Evolutionary conservation across 352 stramenopile genomes (phyloP).

Genomic region (Phytophthora litchii): DNA sequence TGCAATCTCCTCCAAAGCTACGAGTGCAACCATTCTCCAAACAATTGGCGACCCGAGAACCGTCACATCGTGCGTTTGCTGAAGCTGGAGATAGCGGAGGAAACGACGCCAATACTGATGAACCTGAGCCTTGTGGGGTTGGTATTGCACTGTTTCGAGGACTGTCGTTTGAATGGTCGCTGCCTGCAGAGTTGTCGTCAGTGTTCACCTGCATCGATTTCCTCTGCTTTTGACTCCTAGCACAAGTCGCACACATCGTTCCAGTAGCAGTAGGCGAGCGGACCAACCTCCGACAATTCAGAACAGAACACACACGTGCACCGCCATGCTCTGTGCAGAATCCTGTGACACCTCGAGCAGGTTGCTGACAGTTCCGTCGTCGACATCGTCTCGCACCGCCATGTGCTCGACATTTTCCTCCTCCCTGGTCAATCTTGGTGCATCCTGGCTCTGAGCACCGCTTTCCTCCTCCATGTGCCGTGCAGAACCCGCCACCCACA

Average conservation of each 20-base stretch:
- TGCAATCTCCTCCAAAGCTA: constrained; percentile 70
- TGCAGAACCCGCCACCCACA: constrained; percentile 85
- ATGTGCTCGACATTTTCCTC: constrained; percentile 79
- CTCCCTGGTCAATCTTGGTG: constrained; percentile 83
- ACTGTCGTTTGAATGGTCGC: constrained; percentile 22
- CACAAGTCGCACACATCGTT: constrained; percentile 50
- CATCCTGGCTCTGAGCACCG: constrained; percentile 73
- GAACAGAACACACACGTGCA: constrained; percentile 52
- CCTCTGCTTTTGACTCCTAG: constrained; percentile 32
- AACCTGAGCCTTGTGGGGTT: constrained; percentile 10
- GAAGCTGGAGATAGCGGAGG: constrained; percentile 20
- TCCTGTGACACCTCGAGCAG: constrained; percentile 56
- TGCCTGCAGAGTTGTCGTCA: constrained; percentile 12
- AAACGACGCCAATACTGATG: constrained; percentile 22
- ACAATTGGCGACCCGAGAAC: constrained; percentile 53
- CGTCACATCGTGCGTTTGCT: constrained; percentile 37
- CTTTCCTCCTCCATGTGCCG: constrained; percentile 74
- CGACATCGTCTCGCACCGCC: constrained; percentile 72
- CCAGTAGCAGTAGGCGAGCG: constrained; percentile 39
- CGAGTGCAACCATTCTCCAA: constrained; percentile 70
- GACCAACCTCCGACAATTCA: constrained; percentile 71
- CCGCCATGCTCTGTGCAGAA: constrained; percentile 77
- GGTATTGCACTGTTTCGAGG: constrained; percentile 19
- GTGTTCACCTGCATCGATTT: constrained; percentile 2
- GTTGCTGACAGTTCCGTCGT: constrained; percentile 56